These are phyloP conservation scores for Mallotus repandus DNA, from an alignment of 441 rosid genomes.

Conservation along the genomic window DNA sequence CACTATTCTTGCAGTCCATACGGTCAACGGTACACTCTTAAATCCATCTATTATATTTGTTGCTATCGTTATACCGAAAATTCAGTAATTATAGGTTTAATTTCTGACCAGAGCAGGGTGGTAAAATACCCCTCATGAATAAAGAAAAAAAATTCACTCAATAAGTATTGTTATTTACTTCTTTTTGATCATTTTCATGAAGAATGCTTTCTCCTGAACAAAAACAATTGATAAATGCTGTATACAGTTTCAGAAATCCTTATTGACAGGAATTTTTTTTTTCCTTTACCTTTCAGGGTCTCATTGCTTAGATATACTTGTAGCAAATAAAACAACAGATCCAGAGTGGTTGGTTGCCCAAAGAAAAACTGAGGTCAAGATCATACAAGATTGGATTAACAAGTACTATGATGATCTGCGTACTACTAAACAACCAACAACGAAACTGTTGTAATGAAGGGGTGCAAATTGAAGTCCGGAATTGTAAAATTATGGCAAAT, in stretches of 20 bases:
- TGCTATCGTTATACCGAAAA: too few relatives aligned
- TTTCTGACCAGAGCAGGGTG: too few relatives aligned
- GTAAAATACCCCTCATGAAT: too few relatives aligned
- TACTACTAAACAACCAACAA: background rate
- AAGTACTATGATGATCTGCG: conserved; percentile 47
- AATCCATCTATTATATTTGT: too few relatives aligned
- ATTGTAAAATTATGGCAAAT: background rate
- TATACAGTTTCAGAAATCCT: too few relatives aligned
- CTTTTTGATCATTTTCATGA: too few relatives aligned
- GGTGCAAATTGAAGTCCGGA: background rate
- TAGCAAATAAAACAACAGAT: conserved; percentile 34
- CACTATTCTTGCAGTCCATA: conserved; percentile 42
- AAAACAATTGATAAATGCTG: too few relatives aligned
- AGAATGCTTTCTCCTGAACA: too few relatives aligned
- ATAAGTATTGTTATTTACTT: too few relatives aligned
- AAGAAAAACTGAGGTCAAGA: conserved; percentile 41
- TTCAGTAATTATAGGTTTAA: too few relatives aligned
- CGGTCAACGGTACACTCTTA: conserved; percentile 39
- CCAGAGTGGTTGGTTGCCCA: conserved; percentile 66
- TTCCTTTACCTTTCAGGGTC: conserved; percentile 33
- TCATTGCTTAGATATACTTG: conserved; percentile 59
- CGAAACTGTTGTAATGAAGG: background rate
- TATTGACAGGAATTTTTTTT: too few relatives aligned
- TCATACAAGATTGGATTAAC: conserved; percentile 51
- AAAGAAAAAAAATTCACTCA: too few relatives aligned